Percentiles rank a stretch among this genome's conserved stretches.
These are phyloP conservation scores for Ceratobasidium sp. DNA, from an alignment of 1,284 basidiomycete genomes.

Conservation along the genomic window DNA sequence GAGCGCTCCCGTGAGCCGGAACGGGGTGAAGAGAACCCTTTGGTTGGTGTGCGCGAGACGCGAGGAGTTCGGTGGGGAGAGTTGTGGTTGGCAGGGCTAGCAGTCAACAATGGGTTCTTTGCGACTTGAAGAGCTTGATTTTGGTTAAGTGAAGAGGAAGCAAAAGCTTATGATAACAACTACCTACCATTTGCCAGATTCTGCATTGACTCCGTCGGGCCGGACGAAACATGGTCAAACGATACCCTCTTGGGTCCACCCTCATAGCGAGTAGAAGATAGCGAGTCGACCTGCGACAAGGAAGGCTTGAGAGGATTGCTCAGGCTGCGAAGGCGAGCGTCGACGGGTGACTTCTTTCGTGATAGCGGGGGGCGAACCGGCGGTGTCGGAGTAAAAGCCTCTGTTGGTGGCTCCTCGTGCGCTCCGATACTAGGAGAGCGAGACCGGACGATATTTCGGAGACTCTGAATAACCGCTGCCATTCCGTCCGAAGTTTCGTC, in stretches of 20 bases:
- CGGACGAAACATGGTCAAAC: conserved; percentile 33
- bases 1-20: conserved; percentile 23
- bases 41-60: conserved; percentile 20
- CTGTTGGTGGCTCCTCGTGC: conserved; percentile 9
- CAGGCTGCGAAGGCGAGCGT: background rate
- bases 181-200: conserved; percentile 26
- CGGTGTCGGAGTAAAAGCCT: background rate
- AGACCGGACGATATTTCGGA: conserved; percentile 18
- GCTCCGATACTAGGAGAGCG: conserved; percentile 13
- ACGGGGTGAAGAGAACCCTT: conserved; percentile 12
- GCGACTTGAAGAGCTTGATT: conserved; percentile 23
- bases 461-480: conserved; percentile 12
- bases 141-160: background rate
- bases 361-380: conserved; percentile 12
- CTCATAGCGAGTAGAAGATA: conserved; percentile 32
- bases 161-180: background rate
- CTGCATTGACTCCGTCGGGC: conserved; percentile 38
- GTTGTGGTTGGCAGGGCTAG: background rate
- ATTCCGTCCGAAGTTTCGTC: conserved; percentile 8
- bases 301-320: conserved; percentile 39
- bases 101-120: background rate
- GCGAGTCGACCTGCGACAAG: conserved; percentile 27
- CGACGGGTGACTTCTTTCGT: conserved; percentile 5
- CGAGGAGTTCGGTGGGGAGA: conserved; percentile 21
- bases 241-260: conserved; percentile 24